phyloP scores from a whole-genome alignment of 345 rosid genomes.

The Eucalyptus pumila region DNA sequence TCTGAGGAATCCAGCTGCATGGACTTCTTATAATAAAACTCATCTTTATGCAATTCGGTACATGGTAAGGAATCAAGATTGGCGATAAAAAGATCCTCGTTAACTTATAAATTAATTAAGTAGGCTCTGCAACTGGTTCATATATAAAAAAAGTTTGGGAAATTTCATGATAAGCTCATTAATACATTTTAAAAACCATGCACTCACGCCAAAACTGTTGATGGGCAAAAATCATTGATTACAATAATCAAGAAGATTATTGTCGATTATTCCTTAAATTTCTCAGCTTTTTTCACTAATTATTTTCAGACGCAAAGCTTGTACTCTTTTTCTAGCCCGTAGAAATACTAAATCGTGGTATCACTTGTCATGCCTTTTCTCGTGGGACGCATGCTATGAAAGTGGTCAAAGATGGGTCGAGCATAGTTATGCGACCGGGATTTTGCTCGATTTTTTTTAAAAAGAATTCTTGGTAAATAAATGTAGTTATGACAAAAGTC shows the following conservation, averaged over 20 bases:
- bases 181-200: background rate
- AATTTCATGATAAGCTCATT: background rate
- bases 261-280: background rate
- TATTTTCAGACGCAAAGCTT: background rate
- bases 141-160: too few relatives aligned
- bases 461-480: background rate
- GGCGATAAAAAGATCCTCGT: too few relatives aligned
- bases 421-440: background rate
- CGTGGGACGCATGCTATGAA: too few relatives aligned
- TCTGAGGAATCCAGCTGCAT: too few relatives aligned
- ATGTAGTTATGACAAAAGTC: background rate
- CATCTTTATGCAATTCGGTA: too few relatives aligned
- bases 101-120: too few relatives aligned
- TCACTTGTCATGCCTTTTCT: background rate
- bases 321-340: background rate
- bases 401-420: background rate
- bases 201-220: background rate
- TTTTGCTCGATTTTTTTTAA: background rate
- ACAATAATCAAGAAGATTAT: background rate
- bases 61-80: too few relatives aligned
- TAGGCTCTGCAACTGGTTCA: too few relatives aligned
- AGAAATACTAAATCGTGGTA: background rate
- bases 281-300: background rate
- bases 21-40: too few relatives aligned
- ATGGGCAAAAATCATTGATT: background rate